Conservation (phyloP, 139 green algal genomes). For the Pseudopediastrum boryanum region DNA sequence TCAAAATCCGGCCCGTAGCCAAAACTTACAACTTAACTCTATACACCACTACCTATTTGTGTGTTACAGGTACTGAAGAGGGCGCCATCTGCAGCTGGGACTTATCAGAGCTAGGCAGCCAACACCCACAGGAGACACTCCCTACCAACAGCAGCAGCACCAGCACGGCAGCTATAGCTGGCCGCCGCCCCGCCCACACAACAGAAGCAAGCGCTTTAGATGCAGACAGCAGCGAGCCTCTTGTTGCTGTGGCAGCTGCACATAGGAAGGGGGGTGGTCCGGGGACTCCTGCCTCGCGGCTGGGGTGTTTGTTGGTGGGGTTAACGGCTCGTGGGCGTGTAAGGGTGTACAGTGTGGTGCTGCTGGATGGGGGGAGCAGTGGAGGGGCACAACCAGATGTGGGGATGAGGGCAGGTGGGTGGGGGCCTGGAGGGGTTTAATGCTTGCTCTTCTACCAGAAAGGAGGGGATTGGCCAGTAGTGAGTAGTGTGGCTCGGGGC, state of each 20-base stretch:
- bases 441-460: not conserved
- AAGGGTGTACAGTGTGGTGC: conserved; percentile 42
- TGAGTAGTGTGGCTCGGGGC: not conserved
- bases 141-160: conserved; percentile 1
- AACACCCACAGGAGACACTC: conserved; percentile 27
- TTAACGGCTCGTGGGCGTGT: conserved; percentile 47
- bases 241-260: not conserved
- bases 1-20: not conserved
- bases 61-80: conserved; percentile 53
- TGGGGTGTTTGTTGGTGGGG: conserved; percentile 44
- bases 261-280: conserved; percentile 7
- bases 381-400: conserved; percentile 41
- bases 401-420: conserved; percentile 42
- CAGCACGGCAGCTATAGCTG: not conserved
- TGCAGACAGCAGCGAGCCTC: not conserved
- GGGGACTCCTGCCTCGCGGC: conserved; percentile 26
- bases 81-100: conserved; percentile 63
- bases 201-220: conserved; percentile 39
- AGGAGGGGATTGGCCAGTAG: not conserved
- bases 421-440: not conserved
- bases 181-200: conserved; percentile 46
- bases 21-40: not conserved
- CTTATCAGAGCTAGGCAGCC: conserved; percentile 45
- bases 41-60: not conserved
- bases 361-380: conserved; percentile 33